Evolutionary conservation across 768 basidiomycete genomes (phyloP).

Genomic region (Dendrothele bispora): DNA sequence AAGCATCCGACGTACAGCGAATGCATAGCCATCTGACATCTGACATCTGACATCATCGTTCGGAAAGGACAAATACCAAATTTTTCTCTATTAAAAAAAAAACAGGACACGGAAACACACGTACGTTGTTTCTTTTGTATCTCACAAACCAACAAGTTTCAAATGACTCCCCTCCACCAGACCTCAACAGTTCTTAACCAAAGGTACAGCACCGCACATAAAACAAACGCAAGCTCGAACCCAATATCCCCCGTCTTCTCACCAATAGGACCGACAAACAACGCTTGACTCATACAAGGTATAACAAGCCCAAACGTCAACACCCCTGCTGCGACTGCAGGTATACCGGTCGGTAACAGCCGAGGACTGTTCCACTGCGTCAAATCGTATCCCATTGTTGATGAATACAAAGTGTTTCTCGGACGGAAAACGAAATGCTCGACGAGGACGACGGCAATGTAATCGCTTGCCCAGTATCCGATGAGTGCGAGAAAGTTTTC

Average conservation of each 20-base stretch:
- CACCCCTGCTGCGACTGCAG: constrained; percentile 56
- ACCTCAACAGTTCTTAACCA: constrained; percentile 55
- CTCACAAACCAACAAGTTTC: no score
- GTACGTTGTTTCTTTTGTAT: no score
- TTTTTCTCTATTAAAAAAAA: no score
- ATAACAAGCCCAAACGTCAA: constrained; percentile 59
- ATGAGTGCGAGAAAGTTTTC: constrained; percentile 75
- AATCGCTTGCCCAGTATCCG: constrained; percentile 68
- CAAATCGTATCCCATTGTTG: constrained; percentile 55
- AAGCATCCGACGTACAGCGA: no score
- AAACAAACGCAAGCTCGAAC: constrained; percentile 68
- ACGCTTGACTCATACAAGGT: constrained; percentile 73
- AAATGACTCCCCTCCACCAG: constrained; percentile 20
- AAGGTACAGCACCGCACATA: constrained; percentile 54
- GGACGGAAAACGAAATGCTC: constrained; percentile 67
- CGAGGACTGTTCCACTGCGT: constrained; percentile 56
- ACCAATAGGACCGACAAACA: constrained; percentile 78
- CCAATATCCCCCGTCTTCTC: constrained; percentile 72
- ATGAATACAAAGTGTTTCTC: no score
- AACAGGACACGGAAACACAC: no score
- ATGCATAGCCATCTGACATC: no score
- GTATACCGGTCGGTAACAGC: constrained; percentile 61
- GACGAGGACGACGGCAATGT: constrained; percentile 57
- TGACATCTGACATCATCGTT: no score
- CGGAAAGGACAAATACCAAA: no score